Conservation (phyloP, 2,329 filamentous ascomycete species). For the Sclerotinia trifoliorum region DNA sequence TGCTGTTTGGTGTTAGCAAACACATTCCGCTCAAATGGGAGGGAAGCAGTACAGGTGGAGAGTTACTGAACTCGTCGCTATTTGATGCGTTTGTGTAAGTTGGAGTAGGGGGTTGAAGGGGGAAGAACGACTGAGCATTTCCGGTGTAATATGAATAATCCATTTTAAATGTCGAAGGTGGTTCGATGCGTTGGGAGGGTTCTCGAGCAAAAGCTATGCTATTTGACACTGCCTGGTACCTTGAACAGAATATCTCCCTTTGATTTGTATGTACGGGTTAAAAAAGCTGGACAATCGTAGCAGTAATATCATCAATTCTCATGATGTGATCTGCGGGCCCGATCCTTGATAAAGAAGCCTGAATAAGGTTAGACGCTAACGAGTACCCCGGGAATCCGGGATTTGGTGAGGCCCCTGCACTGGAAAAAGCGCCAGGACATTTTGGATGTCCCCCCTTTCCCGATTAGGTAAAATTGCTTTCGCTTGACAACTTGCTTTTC, state of each 20-base stretch:
- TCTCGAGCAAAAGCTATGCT: neutral
- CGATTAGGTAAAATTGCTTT: no score
- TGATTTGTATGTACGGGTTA: neutral
- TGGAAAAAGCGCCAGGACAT: neutral
- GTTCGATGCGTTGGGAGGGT: neutral
- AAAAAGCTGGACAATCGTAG: neutral
- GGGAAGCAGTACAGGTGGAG: slow-evolving; percentile 41
- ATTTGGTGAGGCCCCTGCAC: neutral
- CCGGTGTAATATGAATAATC: slow-evolving; percentile 55
- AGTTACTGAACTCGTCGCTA: slow-evolving; percentile 48
- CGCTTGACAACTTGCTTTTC: no score
- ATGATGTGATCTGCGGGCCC: neutral
- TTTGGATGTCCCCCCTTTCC: neutral
- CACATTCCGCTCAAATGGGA: neutral
- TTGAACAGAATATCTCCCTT: neutral
- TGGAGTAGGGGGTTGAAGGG: slow-evolving; percentile 45
- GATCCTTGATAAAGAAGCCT: neutral
- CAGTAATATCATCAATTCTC: neutral
- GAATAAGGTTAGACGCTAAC: slow-evolving; percentile 6
- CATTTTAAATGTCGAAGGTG: slow-evolving; percentile 42
- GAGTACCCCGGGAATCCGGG: neutral
- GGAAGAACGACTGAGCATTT: slow-evolving; percentile 47
- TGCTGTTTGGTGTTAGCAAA: slow-evolving; percentile 33
- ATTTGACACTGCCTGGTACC: neutral
- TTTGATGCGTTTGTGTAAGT: slow-evolving; percentile 42